Evolutionary conservation across 2,329 filamentous ascomycete genomes (phyloP).

Genomic region (Cyphellophora attinorum): DNA sequence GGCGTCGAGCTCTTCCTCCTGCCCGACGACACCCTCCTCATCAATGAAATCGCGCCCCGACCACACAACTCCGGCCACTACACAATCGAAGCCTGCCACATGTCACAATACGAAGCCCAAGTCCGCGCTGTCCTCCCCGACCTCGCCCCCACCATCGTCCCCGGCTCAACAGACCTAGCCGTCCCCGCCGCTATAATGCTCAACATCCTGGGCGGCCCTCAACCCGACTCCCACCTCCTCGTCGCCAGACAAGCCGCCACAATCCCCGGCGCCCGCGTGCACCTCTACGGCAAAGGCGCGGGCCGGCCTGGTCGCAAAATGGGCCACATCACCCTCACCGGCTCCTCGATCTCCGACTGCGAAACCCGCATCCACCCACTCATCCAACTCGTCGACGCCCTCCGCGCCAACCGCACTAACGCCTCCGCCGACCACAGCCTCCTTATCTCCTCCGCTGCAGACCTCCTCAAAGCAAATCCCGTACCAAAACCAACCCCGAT

Average conservation of each 20-base stretch:
- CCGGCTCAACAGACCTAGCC: slow-evolving; percentile 34
- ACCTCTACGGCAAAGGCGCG: slow-evolving; percentile 82
- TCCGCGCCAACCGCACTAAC: slow-evolving; percentile 54
- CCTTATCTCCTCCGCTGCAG: slow-evolving; percentile 9
- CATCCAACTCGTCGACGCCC: slow-evolving; percentile 68
- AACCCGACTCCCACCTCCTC: slow-evolving; percentile 52
- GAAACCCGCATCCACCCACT: slow-evolving; percentile 60
- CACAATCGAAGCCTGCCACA: slow-evolving; percentile 81
- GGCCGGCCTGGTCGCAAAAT: slow-evolving; percentile 87
- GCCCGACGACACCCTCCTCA: slow-evolving; percentile 58
- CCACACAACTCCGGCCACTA: slow-evolving; percentile 91
- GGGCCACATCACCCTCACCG: slow-evolving; percentile 80
- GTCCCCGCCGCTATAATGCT: slow-evolving; percentile 43
- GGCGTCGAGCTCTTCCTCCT: slow-evolving; percentile 94
- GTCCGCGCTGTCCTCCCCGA: slow-evolving; percentile 63
- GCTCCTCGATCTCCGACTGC: slow-evolving; percentile 57
- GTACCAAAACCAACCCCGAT: slow-evolving; percentile 20
- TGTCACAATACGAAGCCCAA: slow-evolving; percentile 89
- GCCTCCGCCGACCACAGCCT: slow-evolving; percentile 18
- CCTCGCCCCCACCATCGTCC: slow-evolving; percentile 50
- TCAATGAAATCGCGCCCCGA: slow-evolving; percentile 80
- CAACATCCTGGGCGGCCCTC: slow-evolving; percentile 47
- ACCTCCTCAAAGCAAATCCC: slow-evolving; percentile 12
- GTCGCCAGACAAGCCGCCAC: slow-evolving; percentile 48
- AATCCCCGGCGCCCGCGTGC: slow-evolving; percentile 54